Evolutionary conservation across 2,329 filamentous ascomycete genomes (phyloP).

Genomic region (Coniochaeta ligniaria): DNA sequence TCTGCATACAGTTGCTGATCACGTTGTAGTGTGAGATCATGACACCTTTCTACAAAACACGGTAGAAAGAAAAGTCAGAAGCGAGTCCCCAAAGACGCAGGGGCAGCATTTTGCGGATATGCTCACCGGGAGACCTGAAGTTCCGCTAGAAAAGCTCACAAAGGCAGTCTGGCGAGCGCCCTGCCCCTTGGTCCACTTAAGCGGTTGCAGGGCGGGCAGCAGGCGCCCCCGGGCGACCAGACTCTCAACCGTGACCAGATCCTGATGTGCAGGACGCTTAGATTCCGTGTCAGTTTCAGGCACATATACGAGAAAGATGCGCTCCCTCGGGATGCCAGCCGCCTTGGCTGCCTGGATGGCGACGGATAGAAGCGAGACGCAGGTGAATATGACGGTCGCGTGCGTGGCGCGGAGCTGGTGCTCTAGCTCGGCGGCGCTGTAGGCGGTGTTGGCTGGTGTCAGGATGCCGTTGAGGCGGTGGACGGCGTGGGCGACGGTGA

Average conservation of each 20-base stretch:
- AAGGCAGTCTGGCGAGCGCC: slow-evolving; percentile 56
- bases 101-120: not conserved
- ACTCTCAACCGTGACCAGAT: slow-evolving; percentile 56
- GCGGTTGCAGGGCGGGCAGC: slow-evolving; percentile 34
- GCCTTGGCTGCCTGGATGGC: slow-evolving; percentile 56
- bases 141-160: slow-evolving; percentile 65
- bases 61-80: not conserved
- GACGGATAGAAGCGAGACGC: slow-evolving; percentile 52
- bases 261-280: slow-evolving; percentile 27
- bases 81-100: not conserved
- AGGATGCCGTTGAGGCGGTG: slow-evolving; percentile 53
- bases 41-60: slow-evolving; percentile 56
- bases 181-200: slow-evolving; percentile 47
- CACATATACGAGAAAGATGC: slow-evolving; percentile 59
- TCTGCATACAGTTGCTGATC: slow-evolving; percentile 64
- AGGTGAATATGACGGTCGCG: slow-evolving; percentile 64
- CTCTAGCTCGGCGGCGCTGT: slow-evolving; percentile 57
- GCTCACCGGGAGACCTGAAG: slow-evolving; percentile 56
- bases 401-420: slow-evolving; percentile 60
- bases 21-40: slow-evolving; percentile 72
- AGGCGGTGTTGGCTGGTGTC: slow-evolving; percentile 64
- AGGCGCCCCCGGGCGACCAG: slow-evolving; percentile 38
- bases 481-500: slow-evolving; percentile 43
- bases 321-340: slow-evolving; percentile 51
- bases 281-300: slow-evolving; percentile 22